phyloP scores from a whole-genome alignment of 1,139 yeast genomes.

The Pichia sp. region DNA sequence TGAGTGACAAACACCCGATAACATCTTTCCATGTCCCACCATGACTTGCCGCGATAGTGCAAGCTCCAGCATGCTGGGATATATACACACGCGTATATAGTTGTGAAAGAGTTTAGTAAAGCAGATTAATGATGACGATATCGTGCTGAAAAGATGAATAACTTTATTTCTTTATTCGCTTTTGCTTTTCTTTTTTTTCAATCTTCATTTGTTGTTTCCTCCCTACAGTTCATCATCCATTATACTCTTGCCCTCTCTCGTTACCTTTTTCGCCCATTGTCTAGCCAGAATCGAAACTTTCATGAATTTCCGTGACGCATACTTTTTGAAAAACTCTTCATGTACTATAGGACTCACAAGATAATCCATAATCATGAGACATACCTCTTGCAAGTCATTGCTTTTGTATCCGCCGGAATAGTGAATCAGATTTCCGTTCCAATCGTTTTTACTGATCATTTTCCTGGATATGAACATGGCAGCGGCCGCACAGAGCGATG shows the following conservation, averaged over 20 bases:
- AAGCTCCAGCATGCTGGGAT: not conserved
- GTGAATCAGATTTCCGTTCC: constrained; percentile 82
- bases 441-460: constrained; percentile 67
- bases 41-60: no score
- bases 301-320: constrained; percentile 87
- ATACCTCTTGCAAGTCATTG: constrained; percentile 65
- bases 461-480: constrained; percentile 86
- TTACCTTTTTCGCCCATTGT: constrained; percentile 78
- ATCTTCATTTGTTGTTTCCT: not conserved
- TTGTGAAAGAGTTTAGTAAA: not conserved
- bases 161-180: not conserved
- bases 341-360: constrained; percentile 81
- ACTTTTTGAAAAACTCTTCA: constrained; percentile 91
- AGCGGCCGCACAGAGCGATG: constrained; percentile 84
- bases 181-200: not conserved
- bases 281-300: constrained; percentile 86
- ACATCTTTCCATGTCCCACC: not conserved
- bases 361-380: constrained; percentile 72
- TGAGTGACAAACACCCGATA: not conserved
- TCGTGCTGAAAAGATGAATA: not conserved
- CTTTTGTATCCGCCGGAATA: constrained; percentile 90
- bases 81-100: not conserved
- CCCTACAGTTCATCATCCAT: constrained; percentile 28
- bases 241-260: constrained; percentile 37
- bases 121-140: constrained; percentile 4